These are phyloP conservation scores for Sesbania bispinosa DNA, from an alignment of 306 rosid species.

Conservation along the genomic window DNA sequence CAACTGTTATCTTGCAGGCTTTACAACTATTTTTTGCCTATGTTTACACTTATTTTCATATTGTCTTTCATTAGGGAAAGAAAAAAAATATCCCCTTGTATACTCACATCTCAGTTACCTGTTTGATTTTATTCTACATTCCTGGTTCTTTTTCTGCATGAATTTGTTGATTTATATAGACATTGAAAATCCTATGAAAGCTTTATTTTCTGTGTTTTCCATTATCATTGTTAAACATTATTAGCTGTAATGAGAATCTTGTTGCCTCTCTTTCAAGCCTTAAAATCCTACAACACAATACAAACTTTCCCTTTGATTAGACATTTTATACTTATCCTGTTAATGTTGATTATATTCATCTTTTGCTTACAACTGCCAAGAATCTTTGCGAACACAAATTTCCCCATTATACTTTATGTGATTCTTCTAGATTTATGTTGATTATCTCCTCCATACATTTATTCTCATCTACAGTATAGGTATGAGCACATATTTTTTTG, in stretches of 20 bases:
- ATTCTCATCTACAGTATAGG: background rate
- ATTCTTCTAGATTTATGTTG: slow-evolving; percentile 8
- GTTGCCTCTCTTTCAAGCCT: slow-evolving; percentile 11
- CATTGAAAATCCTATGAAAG: background rate
- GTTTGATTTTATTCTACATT: background rate
- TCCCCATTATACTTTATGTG: background rate
- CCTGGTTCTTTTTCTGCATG: background rate
- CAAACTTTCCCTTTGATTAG: background rate
- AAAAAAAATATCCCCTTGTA: background rate
- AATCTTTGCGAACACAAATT: slow-evolving; percentile 4
- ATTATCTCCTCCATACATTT: background rate
- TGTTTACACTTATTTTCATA: background rate
- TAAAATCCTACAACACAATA: background rate
- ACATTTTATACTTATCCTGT: background rate
- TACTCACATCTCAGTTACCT: slow-evolving; percentile 2
- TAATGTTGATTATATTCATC: background rate
- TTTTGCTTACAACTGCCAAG: background rate
- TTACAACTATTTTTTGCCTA: slow-evolving; percentile 5
- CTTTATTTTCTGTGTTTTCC: background rate
- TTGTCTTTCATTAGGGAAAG: background rate
- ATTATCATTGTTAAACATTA: background rate
- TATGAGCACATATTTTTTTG: background rate
- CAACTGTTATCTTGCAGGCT: background rate
- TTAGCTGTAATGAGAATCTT: background rate
- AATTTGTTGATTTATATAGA: too few relatives aligned